Conservation (phyloP, 179 eudicot genomes). For the Pouteria campechiana region DNA sequence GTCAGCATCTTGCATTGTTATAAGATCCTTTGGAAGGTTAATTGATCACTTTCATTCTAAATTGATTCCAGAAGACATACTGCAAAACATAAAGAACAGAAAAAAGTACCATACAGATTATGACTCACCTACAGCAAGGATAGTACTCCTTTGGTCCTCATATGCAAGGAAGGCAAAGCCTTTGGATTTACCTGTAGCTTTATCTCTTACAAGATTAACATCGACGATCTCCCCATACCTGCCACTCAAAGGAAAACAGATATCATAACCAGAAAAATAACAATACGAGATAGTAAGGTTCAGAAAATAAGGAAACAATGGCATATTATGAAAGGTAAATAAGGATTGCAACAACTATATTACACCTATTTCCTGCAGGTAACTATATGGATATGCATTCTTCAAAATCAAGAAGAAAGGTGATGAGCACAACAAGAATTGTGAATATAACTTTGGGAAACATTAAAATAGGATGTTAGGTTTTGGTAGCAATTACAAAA, state of each 20-base stretch:
- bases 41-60: background rate
- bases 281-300: background rate
- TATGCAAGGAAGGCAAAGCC: conserved; percentile 90
- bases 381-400: too few relatives aligned
- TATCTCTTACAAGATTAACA: conserved; percentile 84
- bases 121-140: conserved; percentile 76
- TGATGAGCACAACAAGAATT: too few relatives aligned
- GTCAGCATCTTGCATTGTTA: background rate
- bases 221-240: conserved; percentile 93
- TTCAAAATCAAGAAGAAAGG: too few relatives aligned
- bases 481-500: too few relatives aligned
- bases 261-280: conserved; percentile 1
- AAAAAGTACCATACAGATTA: conserved; percentile 12
- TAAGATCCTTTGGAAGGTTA: background rate
- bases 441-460: too few relatives aligned
- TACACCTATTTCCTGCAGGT: too few relatives aligned
- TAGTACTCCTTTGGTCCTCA: conserved; percentile 96
- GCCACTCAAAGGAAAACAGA: too few relatives aligned
- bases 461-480: too few relatives aligned
- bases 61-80: too few relatives aligned
- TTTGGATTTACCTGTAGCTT: conserved; percentile 83
- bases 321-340: background rate
- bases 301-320: background rate
- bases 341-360: too few relatives aligned
- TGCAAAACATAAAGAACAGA: conserved; percentile 4